Conservation (phyloP, 2,329 filamentous ascomycete genomes). For the Cladosporium oxysporum region DNA sequence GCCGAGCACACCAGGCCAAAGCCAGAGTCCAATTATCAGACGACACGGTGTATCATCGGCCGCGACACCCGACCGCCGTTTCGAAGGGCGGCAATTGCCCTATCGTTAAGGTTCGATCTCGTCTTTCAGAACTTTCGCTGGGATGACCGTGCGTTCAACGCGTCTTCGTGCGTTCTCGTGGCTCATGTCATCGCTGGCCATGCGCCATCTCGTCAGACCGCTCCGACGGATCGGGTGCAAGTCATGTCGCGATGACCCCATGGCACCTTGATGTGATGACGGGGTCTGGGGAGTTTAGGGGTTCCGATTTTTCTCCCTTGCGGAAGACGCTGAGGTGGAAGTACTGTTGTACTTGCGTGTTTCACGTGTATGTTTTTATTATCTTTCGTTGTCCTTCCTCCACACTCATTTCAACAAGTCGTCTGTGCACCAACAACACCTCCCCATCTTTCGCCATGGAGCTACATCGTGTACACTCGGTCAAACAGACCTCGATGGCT, state of each 20-base stretch:
- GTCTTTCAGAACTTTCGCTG: constrained; percentile 13
- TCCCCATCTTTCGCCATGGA: not conserved
- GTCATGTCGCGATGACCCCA: not conserved
- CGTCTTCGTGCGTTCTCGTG: constrained; percentile 14
- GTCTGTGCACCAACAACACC: not conserved
- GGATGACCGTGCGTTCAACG: constrained; percentile 17
- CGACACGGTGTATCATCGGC: not conserved
- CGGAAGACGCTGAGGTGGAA: constrained; percentile 4
- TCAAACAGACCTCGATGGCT: constrained; percentile 23
- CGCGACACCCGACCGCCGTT: not conserved
- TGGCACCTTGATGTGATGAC: constrained; percentile 15
- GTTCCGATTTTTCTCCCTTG: constrained; percentile 4
- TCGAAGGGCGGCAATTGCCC: not conserved
- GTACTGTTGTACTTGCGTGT: not conserved
- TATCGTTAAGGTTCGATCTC: constrained; percentile 9
- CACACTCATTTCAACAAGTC: not conserved
- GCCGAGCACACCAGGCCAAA: not conserved
- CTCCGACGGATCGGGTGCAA: constrained; percentile 5
- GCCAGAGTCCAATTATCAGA: not conserved
- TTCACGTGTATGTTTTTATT: not conserved
- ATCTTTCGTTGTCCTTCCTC: not conserved
- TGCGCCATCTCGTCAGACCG: constrained; percentile 20
- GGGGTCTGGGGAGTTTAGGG: constrained; percentile 13
- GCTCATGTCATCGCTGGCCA: constrained; percentile 17
- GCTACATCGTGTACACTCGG: constrained; percentile 17